Evolutionary conservation across 78 protist genomes (phyloP), one percentile per base, ranked within the genome.

Genomic region (Capsaspora owczarzaki): DNA sequence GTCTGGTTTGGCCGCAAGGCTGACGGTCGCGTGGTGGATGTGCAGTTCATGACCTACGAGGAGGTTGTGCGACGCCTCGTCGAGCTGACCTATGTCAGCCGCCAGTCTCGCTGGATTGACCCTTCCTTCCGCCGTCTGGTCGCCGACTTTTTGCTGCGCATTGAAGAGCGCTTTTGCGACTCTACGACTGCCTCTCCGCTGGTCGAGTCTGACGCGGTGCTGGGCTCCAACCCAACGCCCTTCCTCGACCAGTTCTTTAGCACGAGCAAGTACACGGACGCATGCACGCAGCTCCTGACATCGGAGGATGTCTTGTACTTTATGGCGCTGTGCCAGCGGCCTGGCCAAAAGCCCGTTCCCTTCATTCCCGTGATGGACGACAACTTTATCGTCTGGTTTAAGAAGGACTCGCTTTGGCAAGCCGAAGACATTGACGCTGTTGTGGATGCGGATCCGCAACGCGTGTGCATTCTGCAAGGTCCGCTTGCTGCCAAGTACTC

Each of bases 331-430:
- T 83, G 91, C 81, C 16, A 5, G 63, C 27, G 49, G 33, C 71
- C 53, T 37, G 85, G 76, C 35, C 86, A 74, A 42, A 88, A 88
- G 70, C 91, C 91, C 3, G 88, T 84, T 22, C 23, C 23, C 25
- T 88, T 83, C 42, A 61, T 88, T 33, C 91, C 91, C 20, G 2
- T 68, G n/a, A 0, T 88, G 12, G 91, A 88, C 79, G 79, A 60
- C 35, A 44, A 84, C 78, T 70, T 88, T 43, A 41, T 56, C 56
- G 29, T 43, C 23, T 88, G 75, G 61, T 83, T 84, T 68, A 88
- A 88, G 85, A 85, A 89, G 80, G 91, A 88, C 76, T 69, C 81
- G 0, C 82, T 88, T 61, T 88, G 85, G 86, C 27, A 74, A n/a
- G 70, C 82, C 10, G 91, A 88, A 61, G 61, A 74, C 66, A 70